Evolutionary conservation across 192 early-diverging fungal genomes (phyloP), one percentile per base, ranked within the genome.

Genomic region (Glomus cerebriforme): DNA sequence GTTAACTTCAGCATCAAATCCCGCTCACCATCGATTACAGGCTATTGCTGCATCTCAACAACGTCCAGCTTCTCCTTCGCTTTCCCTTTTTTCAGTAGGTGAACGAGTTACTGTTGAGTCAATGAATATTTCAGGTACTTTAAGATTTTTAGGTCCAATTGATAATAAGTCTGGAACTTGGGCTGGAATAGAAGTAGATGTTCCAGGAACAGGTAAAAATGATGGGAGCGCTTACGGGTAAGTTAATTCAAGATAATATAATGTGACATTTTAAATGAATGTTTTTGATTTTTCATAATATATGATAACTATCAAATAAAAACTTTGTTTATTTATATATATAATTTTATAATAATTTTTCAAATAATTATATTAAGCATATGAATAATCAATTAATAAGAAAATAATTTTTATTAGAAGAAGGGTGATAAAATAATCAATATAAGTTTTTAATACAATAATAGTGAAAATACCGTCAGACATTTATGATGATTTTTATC

Each of bases 101-200:
- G 89, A 91, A 32, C 82, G 88, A n/a, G 91, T 95, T 15, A 80
- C 85, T 69, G 89, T 93, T 5, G 88, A 90, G 7, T 86, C 86
- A 31, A 88, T 90, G 81, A 82, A 79, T 0, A 68, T 92, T 24
- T 79, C 85, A 17, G 94, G 94, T 63, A 92, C 89, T 24, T 82
- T 95, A 19, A 87, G 86, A 31, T 95, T 87, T 76, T 71, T 95
- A n/a, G 94, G 94, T 17, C 87, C 91, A 1, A 88, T 91, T 43
- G 85, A 91, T 35, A 91, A 92, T 72, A 94, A 94, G 83, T 86
- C 89, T 34, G 94, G 93, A 2, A 87, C 84, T 5, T 95, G 93
- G 93, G 94, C 92, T 29, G 94, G 94, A 45, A 86, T 95, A 72
- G 92, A 93, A 79, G 82, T 95, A 7, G 92, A 95, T 64, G 88